Percentiles rank a stretch among this genome's conserved stretches.
These are phyloP conservation scores for Peronospora tabacina DNA, from an alignment of 352 stramenopile genomes.

Conservation along the genomic window DNA sequence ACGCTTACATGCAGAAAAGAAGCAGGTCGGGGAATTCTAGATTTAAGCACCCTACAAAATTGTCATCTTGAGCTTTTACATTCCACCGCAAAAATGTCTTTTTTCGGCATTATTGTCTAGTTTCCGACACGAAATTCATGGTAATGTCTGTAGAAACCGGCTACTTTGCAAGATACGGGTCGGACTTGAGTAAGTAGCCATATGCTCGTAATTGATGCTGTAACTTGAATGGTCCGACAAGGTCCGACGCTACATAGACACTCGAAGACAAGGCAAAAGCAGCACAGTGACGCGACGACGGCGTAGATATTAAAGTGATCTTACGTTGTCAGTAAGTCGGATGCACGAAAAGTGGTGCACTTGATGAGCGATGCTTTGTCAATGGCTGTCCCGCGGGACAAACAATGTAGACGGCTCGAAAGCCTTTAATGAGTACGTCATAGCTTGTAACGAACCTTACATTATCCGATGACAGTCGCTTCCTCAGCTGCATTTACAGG, in stretches of 20 bases:
- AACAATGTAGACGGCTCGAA: no score
- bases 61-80: no score
- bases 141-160: no score
- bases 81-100: no score
- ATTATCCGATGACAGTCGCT: no score
- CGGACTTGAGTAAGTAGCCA: slow-evolving; percentile 28
- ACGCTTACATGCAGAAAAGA: not conserved
- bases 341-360: not conserved
- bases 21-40: not conserved
- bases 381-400: no score
- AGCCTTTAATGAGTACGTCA: no score
- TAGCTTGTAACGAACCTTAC: no score
- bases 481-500: no score
- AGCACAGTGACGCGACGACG: slow-evolving; percentile 2
- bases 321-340: not conserved
- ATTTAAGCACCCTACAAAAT: not conserved
- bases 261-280: slow-evolving; percentile 8
- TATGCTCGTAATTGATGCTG: slow-evolving; percentile 39
- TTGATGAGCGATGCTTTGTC: no score
- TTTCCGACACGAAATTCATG: not conserved
- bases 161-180: not conserved
- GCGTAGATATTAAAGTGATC: not conserved
- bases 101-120: not conserved
- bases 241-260: slow-evolving; percentile 1
- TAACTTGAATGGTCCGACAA: slow-evolving; percentile 34